phyloP scores from a whole-genome alignment of 1,284 basidiomycete genomes.

The Rhodotorula mucilaginosa region DNA sequence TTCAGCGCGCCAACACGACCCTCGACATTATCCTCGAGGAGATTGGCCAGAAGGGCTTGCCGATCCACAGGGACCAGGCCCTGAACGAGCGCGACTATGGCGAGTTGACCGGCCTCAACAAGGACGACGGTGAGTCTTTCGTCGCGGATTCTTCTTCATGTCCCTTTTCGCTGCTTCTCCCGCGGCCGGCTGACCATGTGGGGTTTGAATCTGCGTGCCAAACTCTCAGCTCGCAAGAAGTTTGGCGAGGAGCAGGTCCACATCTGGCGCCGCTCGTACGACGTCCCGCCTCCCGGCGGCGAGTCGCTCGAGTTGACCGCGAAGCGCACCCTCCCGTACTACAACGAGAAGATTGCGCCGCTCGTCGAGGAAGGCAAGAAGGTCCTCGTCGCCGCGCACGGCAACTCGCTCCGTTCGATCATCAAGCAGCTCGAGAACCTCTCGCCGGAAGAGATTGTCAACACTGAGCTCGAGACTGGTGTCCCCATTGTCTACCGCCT shows the following conservation, averaged over 20 bases:
- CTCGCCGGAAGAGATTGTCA: conserved; percentile 50
- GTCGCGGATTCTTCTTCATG: too few species aligned
- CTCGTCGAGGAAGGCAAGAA: conserved; percentile 50
- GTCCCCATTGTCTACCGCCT: conserved; percentile 52
- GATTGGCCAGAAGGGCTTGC: conserved; percentile 49
- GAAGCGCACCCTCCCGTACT: conserved; percentile 51
- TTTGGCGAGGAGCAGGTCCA: conserved; percentile 54
- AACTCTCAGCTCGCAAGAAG: conserved; percentile 48
- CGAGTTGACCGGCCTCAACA: conserved; percentile 52
- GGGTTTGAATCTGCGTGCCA: too few species aligned
- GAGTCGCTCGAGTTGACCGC: conserved; percentile 52
- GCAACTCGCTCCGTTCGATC: conserved; percentile 51
- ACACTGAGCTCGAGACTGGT: conserved; percentile 51
- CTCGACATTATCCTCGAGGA: conserved; percentile 51
- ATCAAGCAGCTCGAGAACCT: conserved; percentile 52
- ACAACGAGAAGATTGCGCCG: conserved; percentile 50
- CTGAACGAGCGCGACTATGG: conserved; percentile 54
- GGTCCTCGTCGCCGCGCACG: conserved; percentile 52
- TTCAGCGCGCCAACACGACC: conserved; percentile 52
- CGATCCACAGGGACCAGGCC: conserved; percentile 50
- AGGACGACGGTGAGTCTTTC: conserved; percentile 45
- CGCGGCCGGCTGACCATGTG: too few species aligned
- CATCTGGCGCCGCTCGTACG: conserved; percentile 47
- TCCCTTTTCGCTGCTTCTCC: not conserved
- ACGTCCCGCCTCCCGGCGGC: conserved; percentile 52